Conservation (phyloP, 495 filamentous ascomycete genomes). For the Delitschia confertaspora region DNA sequence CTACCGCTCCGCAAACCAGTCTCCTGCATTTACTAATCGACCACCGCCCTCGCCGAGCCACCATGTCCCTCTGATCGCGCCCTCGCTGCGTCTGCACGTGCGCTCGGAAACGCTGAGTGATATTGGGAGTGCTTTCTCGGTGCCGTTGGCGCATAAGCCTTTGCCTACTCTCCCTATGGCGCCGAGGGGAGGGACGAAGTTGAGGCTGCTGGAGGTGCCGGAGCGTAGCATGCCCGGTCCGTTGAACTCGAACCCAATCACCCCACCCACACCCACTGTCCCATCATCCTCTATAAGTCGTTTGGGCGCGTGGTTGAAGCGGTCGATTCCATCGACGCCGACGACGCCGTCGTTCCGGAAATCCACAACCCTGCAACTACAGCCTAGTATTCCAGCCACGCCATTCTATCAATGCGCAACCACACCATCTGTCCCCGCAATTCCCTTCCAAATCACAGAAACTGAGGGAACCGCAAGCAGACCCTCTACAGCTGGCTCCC, state of each 20-base stretch:
- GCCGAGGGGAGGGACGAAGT: too few relatives aligned
- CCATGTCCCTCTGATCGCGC: conserved; percentile 32
- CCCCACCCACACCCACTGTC: conserved; percentile 19
- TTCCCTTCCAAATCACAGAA: neutral
- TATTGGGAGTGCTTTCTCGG: conserved; percentile 31
- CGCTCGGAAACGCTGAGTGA: conserved; percentile 31
- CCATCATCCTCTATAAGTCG: conserved; percentile 21
- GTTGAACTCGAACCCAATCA: conserved; percentile 25
- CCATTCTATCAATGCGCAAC: too few relatives aligned
- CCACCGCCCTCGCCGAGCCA: conserved; percentile 21
- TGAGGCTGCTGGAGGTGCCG: too few relatives aligned
- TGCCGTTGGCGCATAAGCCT: conserved; percentile 8
- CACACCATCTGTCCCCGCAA: neutral
- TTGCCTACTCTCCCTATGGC: too few relatives aligned
- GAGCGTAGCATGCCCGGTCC: too few relatives aligned
- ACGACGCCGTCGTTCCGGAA: conserved; percentile 13
- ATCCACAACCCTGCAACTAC: neutral
- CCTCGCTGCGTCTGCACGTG: conserved; percentile 24
- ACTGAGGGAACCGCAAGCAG: neutral
- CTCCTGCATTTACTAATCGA: conserved; percentile 15
- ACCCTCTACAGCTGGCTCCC: conserved; percentile 12
- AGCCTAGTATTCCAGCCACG: neutral
- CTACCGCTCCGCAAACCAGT: conserved; percentile 10
- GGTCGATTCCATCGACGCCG: conserved; percentile 19
- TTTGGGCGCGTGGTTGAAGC: conserved; percentile 24